Evolutionary conservation across 2,329 filamentous ascomycete species (phyloP), one percentile per base, ranked within the genome.

Genomic region (Penicillium sp.): DNA sequence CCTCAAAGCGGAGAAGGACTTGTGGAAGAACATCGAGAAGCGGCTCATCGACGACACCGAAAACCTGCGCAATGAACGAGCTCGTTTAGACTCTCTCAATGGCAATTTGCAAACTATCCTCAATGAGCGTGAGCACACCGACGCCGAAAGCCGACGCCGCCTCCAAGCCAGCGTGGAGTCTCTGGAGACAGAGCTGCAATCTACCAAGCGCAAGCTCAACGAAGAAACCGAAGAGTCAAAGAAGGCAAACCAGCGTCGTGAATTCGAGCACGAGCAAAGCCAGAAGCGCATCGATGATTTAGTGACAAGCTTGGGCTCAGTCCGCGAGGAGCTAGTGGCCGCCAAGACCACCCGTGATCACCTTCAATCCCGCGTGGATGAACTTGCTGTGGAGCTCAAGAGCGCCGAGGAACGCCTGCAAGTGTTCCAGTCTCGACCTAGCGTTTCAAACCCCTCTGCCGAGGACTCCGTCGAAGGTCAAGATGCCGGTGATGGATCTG

Each of bases 201-300:
- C 86, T 2, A 87, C 87, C 1, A 95, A 95, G 75, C 88, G 90
- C 46, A 96, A 92, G 72, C 81, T 97, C 2, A 86, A 88, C 2
- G 86, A 91, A 24, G 92, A 97, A 68, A 75, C 86, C 0, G 92
- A 97, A 57, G 92, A 96, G 60, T 85, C 82, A 61, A 95, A 92
- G 79, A 93, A 95, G 71, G 78, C 89, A 32, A 82, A 89, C 56
- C 79, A 94, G 47, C 86, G 93, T 54, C 92, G 95, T 66, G 93
- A 97, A 67, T 97, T 90, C 59, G 94, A 99, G 57, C 85, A 88
- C 40, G 88, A 91, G 61, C 91, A 97, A 70, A 87, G 84, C 47
- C 91, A 96, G 71, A 94, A 92, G 73, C 86, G 92, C 48, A 94
- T 97, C 57, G 93, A 99, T 62, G 93, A 97, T 67, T 83, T 99